Base-by-base conservation (phyloP, 345 rosid genomes). In the Tarenaya hassleriana region DNA sequence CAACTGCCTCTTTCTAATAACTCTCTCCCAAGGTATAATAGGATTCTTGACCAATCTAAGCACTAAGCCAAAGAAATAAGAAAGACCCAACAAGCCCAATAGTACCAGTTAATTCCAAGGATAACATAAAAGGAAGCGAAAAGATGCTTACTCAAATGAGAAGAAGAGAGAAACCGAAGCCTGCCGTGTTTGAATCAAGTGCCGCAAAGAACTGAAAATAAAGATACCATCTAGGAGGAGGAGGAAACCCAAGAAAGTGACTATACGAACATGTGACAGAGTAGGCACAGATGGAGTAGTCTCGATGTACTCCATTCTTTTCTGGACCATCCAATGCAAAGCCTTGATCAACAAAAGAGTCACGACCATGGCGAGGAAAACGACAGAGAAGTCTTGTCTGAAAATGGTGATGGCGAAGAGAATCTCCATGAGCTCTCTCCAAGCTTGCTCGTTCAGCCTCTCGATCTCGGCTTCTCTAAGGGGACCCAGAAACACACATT, bases 381-480 rank as follows among this genome's bases (percentile, higher is more conserved):
- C 53, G 27, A 80, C 81, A 0, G 96, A 91, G 66, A 87, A 87
- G 43, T 91, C 98, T 64, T 91, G 95, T 64, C 98, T 60, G 58
- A 87, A 91, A 8, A 91, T 91, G 7, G 96, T 91, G 45, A 91
- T 76, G 1, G 95, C 98, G 47, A 91, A 91, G 61, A 91, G 95
- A 53, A 87, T 80, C 71, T 91, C 96, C 96, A 91, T 87, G 40
- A 84, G 74, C 66, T 91, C 98, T 47, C 98, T 84, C 95, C 92
- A 84, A 0, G 87, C 80, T 43, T 87, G 96, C 67, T 91, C 98
- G 50, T 91, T 91, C 69, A 91, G 63, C 46, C 98, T 74, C 77
- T 91, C 98, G 13, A 91, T 79, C 50, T 91, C 98, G 7, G 96
- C 96, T 70, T 91, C 98, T 4, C 98, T 81, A 17, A 90, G 98